Base-by-base conservation (phyloP, 169 alveolate species). In the Plasmodium knowlesi region DNA sequence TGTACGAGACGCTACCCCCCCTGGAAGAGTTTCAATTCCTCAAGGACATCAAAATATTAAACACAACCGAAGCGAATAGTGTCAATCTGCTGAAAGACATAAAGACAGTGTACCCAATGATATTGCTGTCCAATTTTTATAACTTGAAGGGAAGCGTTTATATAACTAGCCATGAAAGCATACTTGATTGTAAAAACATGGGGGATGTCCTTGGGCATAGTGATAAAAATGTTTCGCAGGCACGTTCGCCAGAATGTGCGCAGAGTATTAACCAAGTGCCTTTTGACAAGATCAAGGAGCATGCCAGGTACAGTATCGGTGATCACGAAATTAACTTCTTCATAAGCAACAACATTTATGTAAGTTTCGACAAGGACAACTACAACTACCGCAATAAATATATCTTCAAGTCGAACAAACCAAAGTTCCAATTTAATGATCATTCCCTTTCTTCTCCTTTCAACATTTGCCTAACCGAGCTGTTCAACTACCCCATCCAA, bases 401-500 rank as follows among this genome's bases (percentile, higher is more conserved):
- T 32, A 86, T 76, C 80, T 86, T 74, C 81, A 86, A 57, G 32
- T n/a, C n/a, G 16, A 74, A 43, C 28, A 43, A 53, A 3, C 28
- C 79, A 2, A 34, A 50, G 30, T 74, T 43, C 25, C 61, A 74
- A 74, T 32, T 74, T 53, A 86, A 76, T 32, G 32, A 86, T 4
- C 22, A n/a, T 39, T 89, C 94, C 16, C 6, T 43, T 4, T 41
- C 41, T 1, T 89, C 94, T 1, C 94, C 94, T 39, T 89, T 89
- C 37, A 70, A 43, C 79, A 67, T 19, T 25, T 89, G 94, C 32
- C 41, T 89, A 79, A 89, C 83, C 12, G 90, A 89, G 25, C 34
- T 89, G 32, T 89, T 89, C 71, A 89, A 89, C 50, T 89, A 89
- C 82, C 94, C 94, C 19, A 39, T 79, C 28, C 94, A 78, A 28